Conservation (phyloP, 2,329 filamentous ascomycete species). For the Cytospora piceae region DNA sequence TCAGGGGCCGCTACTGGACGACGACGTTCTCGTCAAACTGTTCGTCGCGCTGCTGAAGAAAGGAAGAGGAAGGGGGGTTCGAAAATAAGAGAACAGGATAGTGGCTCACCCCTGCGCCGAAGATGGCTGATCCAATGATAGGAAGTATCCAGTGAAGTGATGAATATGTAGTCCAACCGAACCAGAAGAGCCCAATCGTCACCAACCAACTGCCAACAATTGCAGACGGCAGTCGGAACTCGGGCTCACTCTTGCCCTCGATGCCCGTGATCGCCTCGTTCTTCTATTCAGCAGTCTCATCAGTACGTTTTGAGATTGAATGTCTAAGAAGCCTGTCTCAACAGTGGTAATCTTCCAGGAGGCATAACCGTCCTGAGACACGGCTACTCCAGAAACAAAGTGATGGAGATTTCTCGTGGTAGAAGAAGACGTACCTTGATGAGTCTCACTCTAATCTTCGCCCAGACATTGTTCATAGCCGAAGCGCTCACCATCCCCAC, state of each 20-base stretch:
- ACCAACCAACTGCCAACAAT: conserved; percentile 77
- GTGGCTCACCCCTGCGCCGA: conserved; percentile 67
- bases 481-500: conserved; percentile 69
- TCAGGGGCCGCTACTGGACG: background rate
- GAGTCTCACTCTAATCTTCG: conserved; percentile 60
- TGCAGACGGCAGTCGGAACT: conserved; percentile 79
- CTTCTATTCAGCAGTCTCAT: conserved; percentile 34
- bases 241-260: conserved; percentile 72
- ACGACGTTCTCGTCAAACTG: background rate
- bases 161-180: conserved; percentile 81
- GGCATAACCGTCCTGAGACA: too few relatives aligned
- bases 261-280: conserved; percentile 55
- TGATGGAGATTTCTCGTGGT: too few relatives aligned
- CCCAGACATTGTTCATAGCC: conserved; percentile 69
- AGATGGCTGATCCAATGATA: conserved; percentile 72
- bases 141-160: conserved; percentile 77
- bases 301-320: too few relatives aligned
- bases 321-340: too few relatives aligned
- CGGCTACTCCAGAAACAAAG: too few relatives aligned
- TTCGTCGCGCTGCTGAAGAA: conserved; percentile 9
- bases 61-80: background rate
- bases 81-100: background rate
- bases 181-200: conserved; percentile 82
- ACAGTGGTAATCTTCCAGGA: too few relatives aligned
- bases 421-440: conserved; percentile 41